These are phyloP conservation scores for Balakata baccata DNA, from an alignment of 345 rosid species.

Conservation along the genomic window DNA sequence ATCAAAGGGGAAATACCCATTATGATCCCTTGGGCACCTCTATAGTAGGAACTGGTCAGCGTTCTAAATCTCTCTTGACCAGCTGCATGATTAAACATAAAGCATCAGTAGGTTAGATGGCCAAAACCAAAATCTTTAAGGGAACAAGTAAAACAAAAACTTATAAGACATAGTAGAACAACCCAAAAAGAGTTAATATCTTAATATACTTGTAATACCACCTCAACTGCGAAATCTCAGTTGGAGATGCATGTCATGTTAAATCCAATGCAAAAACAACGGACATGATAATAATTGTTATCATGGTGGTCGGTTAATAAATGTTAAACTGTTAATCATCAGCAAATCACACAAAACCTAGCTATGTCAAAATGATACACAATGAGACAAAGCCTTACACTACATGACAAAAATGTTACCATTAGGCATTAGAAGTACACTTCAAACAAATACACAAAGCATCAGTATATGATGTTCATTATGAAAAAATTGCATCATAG, in stretches of 20 bases:
- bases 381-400: not conserved
- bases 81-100: constrained; percentile 44
- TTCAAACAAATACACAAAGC: not conserved
- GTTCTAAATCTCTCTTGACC: constrained; percentile 97
- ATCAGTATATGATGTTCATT: not conserved
- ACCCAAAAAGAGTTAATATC: not conserved
- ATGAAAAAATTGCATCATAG: too few species aligned
- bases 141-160: not conserved
- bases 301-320: not conserved
- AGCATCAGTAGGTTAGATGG: not conserved
- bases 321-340: not conserved
- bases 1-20: constrained; percentile 51
- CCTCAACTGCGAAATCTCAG: too few species aligned
- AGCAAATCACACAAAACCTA: not conserved
- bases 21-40: constrained; percentile 92
- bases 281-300: not conserved
- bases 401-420: not conserved
- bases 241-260: too few species aligned
- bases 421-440: not conserved
- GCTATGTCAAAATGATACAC: not conserved
- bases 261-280: not conserved
- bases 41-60: constrained; percentile 82
- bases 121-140: not conserved
- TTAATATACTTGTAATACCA: not conserved
- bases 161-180: not conserved